These are phyloP conservation scores for Echinosophora koreensis DNA, from an alignment of 306 rosid species.

Conservation along the genomic window DNA sequence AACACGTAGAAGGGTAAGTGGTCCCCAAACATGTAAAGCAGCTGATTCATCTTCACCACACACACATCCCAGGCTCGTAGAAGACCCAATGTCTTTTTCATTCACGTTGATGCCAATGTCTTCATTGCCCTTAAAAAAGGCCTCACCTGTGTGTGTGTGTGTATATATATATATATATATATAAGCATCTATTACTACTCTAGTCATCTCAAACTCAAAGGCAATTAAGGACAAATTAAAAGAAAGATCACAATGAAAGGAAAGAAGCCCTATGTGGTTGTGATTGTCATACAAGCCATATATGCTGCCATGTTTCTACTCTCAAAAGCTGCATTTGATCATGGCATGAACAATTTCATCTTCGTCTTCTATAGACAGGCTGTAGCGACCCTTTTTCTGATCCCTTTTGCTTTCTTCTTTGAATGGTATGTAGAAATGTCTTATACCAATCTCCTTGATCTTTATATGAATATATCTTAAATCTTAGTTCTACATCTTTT, in stretches of 20 bases:
- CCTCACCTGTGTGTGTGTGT: background rate
- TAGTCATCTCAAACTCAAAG: background rate
- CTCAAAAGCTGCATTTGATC: constrained; percentile 70
- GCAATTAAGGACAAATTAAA: background rate
- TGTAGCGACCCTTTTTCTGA: constrained; percentile 57
- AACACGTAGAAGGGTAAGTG: constrained; percentile 35
- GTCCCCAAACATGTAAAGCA: constrained; percentile 49
- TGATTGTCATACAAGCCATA: constrained; percentile 59
- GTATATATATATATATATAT: background rate
- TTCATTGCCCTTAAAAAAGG: constrained; percentile 27
- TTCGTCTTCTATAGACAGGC: constrained; percentile 75
- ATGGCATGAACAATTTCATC: constrained; percentile 74
- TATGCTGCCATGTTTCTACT: constrained; percentile 67
- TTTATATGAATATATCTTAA: background rate
- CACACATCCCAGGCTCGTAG: constrained; percentile 8
- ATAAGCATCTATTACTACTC: background rate
- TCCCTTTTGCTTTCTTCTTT: constrained; percentile 59
- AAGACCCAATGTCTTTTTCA: constrained; percentile 30
- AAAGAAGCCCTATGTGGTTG: constrained; percentile 53
- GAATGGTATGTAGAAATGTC: constrained; percentile 50
- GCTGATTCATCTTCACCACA: constrained; percentile 44
- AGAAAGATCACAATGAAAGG: constrained; percentile 31
- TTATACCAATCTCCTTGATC: background rate
- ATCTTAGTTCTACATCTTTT: constrained; percentile 2
- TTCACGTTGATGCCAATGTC: background rate